phyloP scores from a whole-genome alignment of 73 alveolate species.

The Paramecium sexaurelia region DNA sequence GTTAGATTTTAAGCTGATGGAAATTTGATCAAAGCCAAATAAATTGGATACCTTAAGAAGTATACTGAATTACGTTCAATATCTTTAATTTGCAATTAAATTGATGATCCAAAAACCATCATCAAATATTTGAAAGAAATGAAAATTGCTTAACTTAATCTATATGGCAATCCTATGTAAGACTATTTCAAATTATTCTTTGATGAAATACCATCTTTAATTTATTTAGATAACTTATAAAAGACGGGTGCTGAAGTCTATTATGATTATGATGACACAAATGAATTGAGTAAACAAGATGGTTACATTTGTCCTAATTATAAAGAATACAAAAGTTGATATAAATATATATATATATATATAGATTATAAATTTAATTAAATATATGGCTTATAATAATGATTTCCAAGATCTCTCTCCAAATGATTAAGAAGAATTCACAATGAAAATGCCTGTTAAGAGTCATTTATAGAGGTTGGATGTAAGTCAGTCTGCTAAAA shows the following conservation, averaged over 20 bases:
- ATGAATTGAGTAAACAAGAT: background rate
- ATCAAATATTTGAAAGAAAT: background rate
- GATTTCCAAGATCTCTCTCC: slow-evolving; percentile 8
- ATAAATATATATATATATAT: background rate
- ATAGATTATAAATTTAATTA: background rate
- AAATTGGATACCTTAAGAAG: background rate
- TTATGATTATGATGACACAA: slow-evolving; percentile 1
- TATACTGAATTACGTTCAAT: background rate
- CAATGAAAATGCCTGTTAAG: slow-evolving; percentile 38
- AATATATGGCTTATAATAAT: slow-evolving; percentile 39
- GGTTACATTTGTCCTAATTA: slow-evolving; percentile 1
- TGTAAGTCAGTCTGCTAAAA: background rate
- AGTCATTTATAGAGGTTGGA: slow-evolving; percentile 8
- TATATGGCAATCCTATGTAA: background rate
- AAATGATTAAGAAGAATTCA: background rate
- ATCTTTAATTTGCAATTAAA: background rate
- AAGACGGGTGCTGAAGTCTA: background rate
- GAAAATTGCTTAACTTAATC: background rate
- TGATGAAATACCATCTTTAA: background rate
- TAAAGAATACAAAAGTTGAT: background rate
- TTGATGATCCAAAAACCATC: background rate
- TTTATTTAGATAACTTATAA: background rate
- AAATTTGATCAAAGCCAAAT: background rate
- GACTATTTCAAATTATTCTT: background rate
- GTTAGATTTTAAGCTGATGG: slow-evolving; percentile 10